These are phyloP conservation scores for Edhazardia aedis DNA, from an alignment of 371 early-diverging fungal genomes.

Conservation along the genomic window DNA sequence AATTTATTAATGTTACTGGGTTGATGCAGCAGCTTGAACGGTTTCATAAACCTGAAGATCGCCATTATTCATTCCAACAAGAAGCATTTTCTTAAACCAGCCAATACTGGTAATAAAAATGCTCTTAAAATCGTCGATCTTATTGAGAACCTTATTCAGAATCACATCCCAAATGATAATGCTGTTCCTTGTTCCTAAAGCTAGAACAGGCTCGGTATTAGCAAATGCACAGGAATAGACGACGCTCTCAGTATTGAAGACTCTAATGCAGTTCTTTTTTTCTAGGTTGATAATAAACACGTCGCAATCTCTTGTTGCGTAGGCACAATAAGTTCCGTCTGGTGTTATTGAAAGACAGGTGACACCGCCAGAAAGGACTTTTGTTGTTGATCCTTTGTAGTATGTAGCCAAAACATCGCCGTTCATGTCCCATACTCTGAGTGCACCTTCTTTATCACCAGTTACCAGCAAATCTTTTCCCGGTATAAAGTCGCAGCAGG, in stretches of 20 bases:
- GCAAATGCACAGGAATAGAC: slow-evolving; percentile 38
- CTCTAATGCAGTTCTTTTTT: slow-evolving; percentile 13
- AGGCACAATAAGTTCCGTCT: slow-evolving; percentile 41
- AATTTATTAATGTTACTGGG: too few species aligned
- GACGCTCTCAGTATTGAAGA: slow-evolving; percentile 16
- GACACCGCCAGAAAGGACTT: slow-evolving; percentile 13
- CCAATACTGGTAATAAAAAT: too few species aligned
- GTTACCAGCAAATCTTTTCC: slow-evolving; percentile 23
- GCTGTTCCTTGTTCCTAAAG: slow-evolving; percentile 30
- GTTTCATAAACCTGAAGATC: too few species aligned
- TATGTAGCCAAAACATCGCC: slow-evolving; percentile 16
- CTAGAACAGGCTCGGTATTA: slow-evolving; percentile 32
- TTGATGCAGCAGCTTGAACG: too few species aligned
- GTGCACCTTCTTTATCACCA: slow-evolving; percentile 33
- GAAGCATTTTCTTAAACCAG: too few species aligned
- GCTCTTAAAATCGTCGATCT: too few species aligned
- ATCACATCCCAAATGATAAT: slow-evolving; percentile 42
- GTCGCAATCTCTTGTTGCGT: slow-evolving; percentile 34
- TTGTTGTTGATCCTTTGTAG: slow-evolving; percentile 14
- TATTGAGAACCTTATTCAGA: slow-evolving; percentile 19
- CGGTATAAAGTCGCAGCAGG: slow-evolving; percentile 30
- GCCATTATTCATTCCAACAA: too few species aligned
- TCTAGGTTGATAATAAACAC: slow-evolving; percentile 36
- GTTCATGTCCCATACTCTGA: slow-evolving; percentile 39
- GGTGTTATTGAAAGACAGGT: slow-evolving; percentile 29